Evolutionary conservation across 768 basidiomycete species (phyloP).

Genomic region (Collybia sordida): DNA sequence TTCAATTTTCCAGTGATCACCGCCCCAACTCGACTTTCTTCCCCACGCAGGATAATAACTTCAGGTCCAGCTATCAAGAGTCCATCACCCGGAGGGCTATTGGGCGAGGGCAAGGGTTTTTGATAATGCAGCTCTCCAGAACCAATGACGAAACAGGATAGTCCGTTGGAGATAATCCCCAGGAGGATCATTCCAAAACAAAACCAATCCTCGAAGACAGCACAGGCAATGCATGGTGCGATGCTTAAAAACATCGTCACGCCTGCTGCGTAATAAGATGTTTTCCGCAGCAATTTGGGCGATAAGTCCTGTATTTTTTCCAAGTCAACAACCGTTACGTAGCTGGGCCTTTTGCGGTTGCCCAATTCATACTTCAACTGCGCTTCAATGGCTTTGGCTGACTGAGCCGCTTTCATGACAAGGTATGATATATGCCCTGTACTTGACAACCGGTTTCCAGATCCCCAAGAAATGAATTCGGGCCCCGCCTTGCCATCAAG

Average conservation of each 20-base stretch:
- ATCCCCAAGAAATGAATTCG: conserved; percentile 19
- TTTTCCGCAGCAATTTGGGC: neutral
- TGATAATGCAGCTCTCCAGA: neutral
- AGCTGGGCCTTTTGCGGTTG: neutral
- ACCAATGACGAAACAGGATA: conserved; percentile 17
- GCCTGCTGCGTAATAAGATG: too few species aligned
- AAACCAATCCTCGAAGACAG: conserved; percentile 25
- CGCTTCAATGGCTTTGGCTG: too few species aligned
- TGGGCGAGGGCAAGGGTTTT: neutral
- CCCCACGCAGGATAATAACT: conserved; percentile 23
- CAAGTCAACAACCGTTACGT: neutral
- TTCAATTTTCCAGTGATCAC: conserved; percentile 25
- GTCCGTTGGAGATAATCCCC: conserved; percentile 30
- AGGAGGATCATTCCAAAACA: conserved; percentile 28
- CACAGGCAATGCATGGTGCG: conserved; percentile 16
- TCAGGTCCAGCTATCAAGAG: conserved; percentile 6
- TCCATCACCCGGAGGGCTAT: conserved; percentile 21
- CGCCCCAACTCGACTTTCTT: conserved; percentile 19
- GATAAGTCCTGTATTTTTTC: neutral
- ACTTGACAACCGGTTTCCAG: conserved; percentile 21
- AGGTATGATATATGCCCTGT: conserved; percentile 28
- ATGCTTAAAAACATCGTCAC: conserved; percentile 18
- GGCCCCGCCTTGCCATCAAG: conserved; percentile 26
- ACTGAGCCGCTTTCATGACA: conserved; percentile 11
- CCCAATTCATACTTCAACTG: too few species aligned